Base-by-base conservation (phyloP, 139 green algal species). In the Picochlorum sp. region DNA sequence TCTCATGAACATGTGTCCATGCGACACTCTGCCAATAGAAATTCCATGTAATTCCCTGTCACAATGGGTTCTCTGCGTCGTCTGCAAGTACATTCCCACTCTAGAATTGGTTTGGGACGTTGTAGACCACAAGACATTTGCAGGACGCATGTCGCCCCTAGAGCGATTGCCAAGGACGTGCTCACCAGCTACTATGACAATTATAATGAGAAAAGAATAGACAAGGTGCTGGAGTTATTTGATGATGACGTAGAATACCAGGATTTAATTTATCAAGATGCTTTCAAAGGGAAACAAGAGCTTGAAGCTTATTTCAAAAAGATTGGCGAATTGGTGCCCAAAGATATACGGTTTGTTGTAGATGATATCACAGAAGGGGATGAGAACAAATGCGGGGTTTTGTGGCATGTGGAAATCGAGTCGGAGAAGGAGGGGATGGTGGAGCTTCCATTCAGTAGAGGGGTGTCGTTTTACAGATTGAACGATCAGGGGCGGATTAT, bases 391-490 rank as follows among this genome's bases (percentile, higher is more conserved):
- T 80, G 82, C 11, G 85, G 86, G 9, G 76, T 92, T 59, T 70
- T 67, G 7, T 94, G 87, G 87, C 87, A 95, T 58, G 76, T 87
- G 7, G 84, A 95, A 66, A 66, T 85, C 30, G 67, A 80, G 9
- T 54, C 47, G 7, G 47, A 54, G 47, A 54, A 20, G n/a, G 51
- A 59, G 7, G 73, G 80, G 2, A 71, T 78, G 20, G 60, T 74
- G 11, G 24, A 82, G 44, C 86, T 95, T 60, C 88, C 88, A 23
- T 95, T 94, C 70, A 87, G 77, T 1, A 70, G 88, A 1, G 88
- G 88, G 9, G 77, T 68, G 61, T 81, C 60, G 38, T 94, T 92
- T 73, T 90, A 89, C 30, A 59, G 77, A 26, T 44, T 82, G 26
- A 80, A 88, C 51, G 57, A 71, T 2, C 10, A 74, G 30, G 83